Base-by-base conservation (phyloP, 345 rosid species). In the Toxicodendron radicans region DNA sequence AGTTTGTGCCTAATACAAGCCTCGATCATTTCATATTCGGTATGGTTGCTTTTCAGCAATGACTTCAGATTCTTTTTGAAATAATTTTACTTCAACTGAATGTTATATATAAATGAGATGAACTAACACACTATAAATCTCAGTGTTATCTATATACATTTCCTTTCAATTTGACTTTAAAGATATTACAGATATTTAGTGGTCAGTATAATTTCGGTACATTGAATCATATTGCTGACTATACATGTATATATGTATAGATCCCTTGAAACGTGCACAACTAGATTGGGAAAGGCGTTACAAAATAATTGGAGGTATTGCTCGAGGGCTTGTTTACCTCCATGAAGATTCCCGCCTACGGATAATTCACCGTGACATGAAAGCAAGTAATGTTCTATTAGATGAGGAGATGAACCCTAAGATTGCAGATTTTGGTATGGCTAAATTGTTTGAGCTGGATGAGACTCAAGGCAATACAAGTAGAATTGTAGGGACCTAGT, bases 361-460 rank as follows among this genome's bases (percentile, higher is more conserved):
- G n/a, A 82, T 88, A 13, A 80, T 84, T 10, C 92, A 85, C n/a
- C 79, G 86, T 1, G 87, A 88, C 33, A 64, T 88, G 0, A 88
- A 88, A 62, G 85, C 88, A 0, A 74, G 87, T 16, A 88, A 88
- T 3, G 61, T 88, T 33, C 71, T 87, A 21, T 64, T 87, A 48
- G 89, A 82, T 33, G 79, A 21, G 0, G 80, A 85, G 11, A 80
- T 84, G 85, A 80, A 73, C 33, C 85, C 90, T 0, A 88, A 81
- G 52, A 86, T 88, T 66, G 23, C 87, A 43, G 84, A 84, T 74
- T 88, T 88, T 0, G 87, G 87, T 21, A 84, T 86, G 82, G 92
- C 89, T 2, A 86, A 79, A 27, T 11, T 88, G 4, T 81, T 84
- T 18, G 61, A 64, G 10, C 41, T 57, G 57, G 84, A 86, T 66